Base-by-base conservation (phyloP, 768 basidiomycete genomes). In the Phlegmacium glaucopus region DNA sequence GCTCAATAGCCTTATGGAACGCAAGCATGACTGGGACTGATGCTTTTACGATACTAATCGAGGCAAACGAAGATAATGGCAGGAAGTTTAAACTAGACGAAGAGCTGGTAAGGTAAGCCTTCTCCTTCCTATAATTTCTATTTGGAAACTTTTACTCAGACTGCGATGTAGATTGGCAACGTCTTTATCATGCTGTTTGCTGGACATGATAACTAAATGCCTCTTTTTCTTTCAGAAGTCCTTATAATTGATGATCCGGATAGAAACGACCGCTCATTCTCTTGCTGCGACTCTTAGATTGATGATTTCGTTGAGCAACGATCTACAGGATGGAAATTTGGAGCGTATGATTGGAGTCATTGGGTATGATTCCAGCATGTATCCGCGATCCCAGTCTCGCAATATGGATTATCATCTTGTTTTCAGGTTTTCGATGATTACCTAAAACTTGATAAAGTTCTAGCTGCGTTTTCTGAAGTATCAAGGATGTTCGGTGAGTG, bases 241-340 rank as follows among this genome's bases (percentile, higher is more conserved):
- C n/a, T n/a, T n/a, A n/a, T n/a, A n/a, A n/a, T 6, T 25, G 13
- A 35, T 11, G 30, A 13, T 8, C 9, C 16, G 9, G 12, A 9
- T 25, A 76, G 77, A 79, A 62, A 80, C 77, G 3, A 78, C 78
- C 1, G 77, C 78, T 1, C 68, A 74, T 48, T 69, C 68, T 0
- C 64, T 81, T 1, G 71, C 76, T 1, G 78, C 69, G 8, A 72
- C 75, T 0, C 54, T 81, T n/a, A n/a, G n/a, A n/a, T n/a, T n/a
- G n/a, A n/a, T n/a, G n/a, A n/a, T n/a, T n/a, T n/a, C n/a, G 1
- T 47, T 76, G 9, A 51, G 78, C 55, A 64, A 71, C 5, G 72
- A 76, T 10, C 62, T 75, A 12, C 79, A 81, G 60, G 62, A 76
- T 13, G 75, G 76, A 49, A 64, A 76, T 6, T 62, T 72, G 48